Evolutionary conservation across 2,329 filamentous ascomycete species (phyloP), one percentile per base, ranked within the genome.

Genomic region (Penicillium sp.): DNA sequence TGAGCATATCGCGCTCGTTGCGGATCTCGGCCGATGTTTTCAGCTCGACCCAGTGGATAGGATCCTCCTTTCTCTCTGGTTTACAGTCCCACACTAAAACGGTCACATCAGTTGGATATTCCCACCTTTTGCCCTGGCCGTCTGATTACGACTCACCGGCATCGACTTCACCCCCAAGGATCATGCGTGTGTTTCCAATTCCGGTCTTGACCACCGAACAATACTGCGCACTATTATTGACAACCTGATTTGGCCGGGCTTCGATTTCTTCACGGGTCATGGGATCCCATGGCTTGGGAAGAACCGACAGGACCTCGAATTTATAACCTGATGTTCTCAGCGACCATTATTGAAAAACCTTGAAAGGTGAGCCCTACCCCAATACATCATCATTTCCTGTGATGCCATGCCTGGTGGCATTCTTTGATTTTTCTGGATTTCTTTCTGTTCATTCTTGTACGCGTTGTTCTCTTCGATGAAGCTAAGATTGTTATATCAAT

Each of bases 121-220:
- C 21, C 19, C 21, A 8, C 31, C 3, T 29, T 43, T 14, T 4
- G 11, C 39, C n/a, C 39, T 19, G 19, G 10, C 23, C 11, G 10
- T 42, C 5, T 23, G 19, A 29, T 11, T 23, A 31, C 42, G 58
- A 75, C 80, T 72, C 81, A 90, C 91, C 86, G 35, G 90, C 91
- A 74, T 99, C 95, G 19, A 99, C 93, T 78, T 99, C 95, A 33
- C 95, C 95, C 26, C 92, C 95, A 1, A 99, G 83, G 57, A 96
- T 85, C 54, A 98, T 77, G 19, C 83, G 82, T 1, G 85, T 83
- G 48, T 85, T 85, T 2, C 93, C 93, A 55, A 99, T 89, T 0
- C 91, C 91, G 0, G 93, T 98, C 37, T 88, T 87, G 1, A 96
- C 93, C 21, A 99, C 85, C 3, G 93, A 97, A 78, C 95, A 99